Conservation (phyloP, 1,284 basidiomycete species). For the Sanguinoderma infundibulare region DNA sequence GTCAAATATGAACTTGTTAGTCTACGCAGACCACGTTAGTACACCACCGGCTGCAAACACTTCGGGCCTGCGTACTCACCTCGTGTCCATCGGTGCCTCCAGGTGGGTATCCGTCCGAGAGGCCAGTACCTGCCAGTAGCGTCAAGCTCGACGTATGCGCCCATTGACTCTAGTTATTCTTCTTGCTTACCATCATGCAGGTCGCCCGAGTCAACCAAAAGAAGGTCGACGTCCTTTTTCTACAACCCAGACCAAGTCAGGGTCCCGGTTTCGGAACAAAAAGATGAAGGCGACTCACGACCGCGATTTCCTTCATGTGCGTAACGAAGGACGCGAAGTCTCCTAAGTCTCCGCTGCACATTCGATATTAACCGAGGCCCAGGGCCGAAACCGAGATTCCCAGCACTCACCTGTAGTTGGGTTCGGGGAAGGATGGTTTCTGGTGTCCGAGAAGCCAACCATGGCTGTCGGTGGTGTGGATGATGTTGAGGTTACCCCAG, state of each 20-base stretch:
- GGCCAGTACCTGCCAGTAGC: conserved; percentile 58
- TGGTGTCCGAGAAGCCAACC: conserved; percentile 83
- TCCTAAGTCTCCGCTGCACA: conserved; percentile 70
- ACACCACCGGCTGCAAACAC: not conserved
- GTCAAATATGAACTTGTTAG: conserved; percentile 73
- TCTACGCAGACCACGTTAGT: conserved; percentile 39
- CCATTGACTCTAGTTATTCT: not conserved
- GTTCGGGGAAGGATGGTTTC: conserved; percentile 70
- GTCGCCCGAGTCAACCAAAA: conserved; percentile 77
- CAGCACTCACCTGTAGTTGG: conserved; percentile 64
- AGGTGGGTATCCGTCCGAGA: conserved; percentile 73
- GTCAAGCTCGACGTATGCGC: not conserved
- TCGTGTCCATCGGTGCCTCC: conserved; percentile 78
- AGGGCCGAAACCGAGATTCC: not conserved
- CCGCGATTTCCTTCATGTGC: conserved; percentile 79
- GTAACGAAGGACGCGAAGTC: conserved; percentile 82
- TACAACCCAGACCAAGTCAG: conserved; percentile 27
- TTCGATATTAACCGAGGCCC: not conserved
- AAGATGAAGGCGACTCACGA: conserved; percentile 35
- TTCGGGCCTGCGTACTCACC: conserved; percentile 41
- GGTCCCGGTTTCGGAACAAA: not conserved
- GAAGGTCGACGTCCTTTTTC: conserved; percentile 71
- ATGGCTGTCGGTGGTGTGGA: conserved; percentile 85
- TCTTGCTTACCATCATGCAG: conserved; percentile 69
- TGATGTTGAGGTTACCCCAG: conserved; percentile 80